A percentile compares a stretch with the other conserved stretches of the same genome.
Conservation (phyloP, 1,284 basidiomycete species). For the Phellinidium pouzarii region DNA sequence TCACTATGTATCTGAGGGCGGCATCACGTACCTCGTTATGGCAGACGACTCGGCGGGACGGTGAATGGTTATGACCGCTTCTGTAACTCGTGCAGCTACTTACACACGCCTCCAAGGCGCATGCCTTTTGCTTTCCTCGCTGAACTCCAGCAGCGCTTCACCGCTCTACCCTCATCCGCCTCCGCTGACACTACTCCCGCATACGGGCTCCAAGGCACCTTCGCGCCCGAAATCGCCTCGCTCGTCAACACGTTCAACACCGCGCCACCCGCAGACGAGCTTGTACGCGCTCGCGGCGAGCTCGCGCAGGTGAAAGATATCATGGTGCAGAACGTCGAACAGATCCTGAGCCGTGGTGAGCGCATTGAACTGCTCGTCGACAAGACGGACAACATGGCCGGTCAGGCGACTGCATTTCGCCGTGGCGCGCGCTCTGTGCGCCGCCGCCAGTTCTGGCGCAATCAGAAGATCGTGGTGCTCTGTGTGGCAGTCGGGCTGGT, state of each 20-base stretch:
- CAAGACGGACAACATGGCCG: slow-evolving; percentile 94
- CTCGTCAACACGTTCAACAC: slow-evolving; percentile 87
- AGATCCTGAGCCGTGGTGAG: slow-evolving; percentile 91
- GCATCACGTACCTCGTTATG: slow-evolving; percentile 88
- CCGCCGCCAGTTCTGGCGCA: slow-evolving; percentile 97
- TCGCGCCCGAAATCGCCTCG: slow-evolving; percentile 57
- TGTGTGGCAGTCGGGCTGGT: slow-evolving; percentile 71
- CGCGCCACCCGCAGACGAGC: slow-evolving; percentile 85
- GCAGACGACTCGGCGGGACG: slow-evolving; percentile 83
- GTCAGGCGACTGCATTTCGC: slow-evolving; percentile 93
- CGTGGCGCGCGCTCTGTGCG: slow-evolving; percentile 83
- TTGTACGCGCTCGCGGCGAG: slow-evolving; percentile 85
- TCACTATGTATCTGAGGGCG: slow-evolving; percentile 88
- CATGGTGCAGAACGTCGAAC: slow-evolving; percentile 96
- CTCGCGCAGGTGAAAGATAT: slow-evolving; percentile 93
- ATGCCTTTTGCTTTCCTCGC: slow-evolving; percentile 93
- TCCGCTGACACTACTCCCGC: slow-evolving; percentile 40
- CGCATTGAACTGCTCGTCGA: slow-evolving; percentile 94
- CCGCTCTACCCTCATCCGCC: slow-evolving; percentile 47
- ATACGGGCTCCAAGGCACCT: slow-evolving; percentile 63
- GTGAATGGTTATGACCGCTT: not conserved
- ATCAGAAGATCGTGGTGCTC: slow-evolving; percentile 70
- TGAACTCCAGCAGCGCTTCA: slow-evolving; percentile 81
- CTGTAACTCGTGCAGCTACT: not conserved
- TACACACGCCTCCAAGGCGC: slow-evolving; percentile 40